Evolutionary conservation across 1,284 basidiomycete genomes (phyloP).

Genomic region (Cryptococcus jaspeensis): DNA sequence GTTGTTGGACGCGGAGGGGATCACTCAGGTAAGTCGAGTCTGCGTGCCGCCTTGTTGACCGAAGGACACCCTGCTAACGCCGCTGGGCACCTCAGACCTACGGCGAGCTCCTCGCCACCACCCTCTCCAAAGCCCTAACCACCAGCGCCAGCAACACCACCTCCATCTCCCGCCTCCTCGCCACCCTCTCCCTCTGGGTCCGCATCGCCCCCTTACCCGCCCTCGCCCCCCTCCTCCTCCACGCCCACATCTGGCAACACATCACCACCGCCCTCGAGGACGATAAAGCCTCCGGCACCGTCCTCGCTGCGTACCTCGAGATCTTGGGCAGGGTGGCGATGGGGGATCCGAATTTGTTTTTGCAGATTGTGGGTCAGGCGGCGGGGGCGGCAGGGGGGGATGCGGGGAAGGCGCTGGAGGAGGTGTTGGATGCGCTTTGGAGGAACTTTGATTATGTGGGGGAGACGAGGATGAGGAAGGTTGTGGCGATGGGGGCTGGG

Average conservation of each 20-base stretch:
- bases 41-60: no score
- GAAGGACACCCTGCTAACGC: neutral
- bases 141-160: slow-evolving; percentile 30
- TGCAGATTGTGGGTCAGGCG: slow-evolving; percentile 41
- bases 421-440: slow-evolving; percentile 50
- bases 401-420: slow-evolving; percentile 39
- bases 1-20: slow-evolving; percentile 64
- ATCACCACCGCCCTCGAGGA: slow-evolving; percentile 47
- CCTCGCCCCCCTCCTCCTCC: slow-evolving; percentile 38
- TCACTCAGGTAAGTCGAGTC: slow-evolving; percentile 65
- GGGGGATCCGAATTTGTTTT: slow-evolving; percentile 39
- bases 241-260: slow-evolving; percentile 44
- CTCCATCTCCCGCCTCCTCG: slow-evolving; percentile 30
- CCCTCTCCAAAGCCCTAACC: slow-evolving; percentile 35
- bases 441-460: slow-evolving; percentile 52
- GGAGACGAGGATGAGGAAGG: slow-evolving; percentile 46
- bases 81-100: slow-evolving; percentile 20
- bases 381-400: slow-evolving; percentile 30
- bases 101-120: slow-evolving; percentile 31
- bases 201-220: slow-evolving; percentile 31
- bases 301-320: slow-evolving; percentile 45
- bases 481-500: slow-evolving; percentile 49
- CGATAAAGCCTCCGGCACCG: slow-evolving; percentile 47
- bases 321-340: slow-evolving; percentile 45
- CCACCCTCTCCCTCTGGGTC: slow-evolving; percentile 36